Evolutionary conservation across 805 yeast species (phyloP).

Genomic region (Metschnikowia rubicola): DNA sequence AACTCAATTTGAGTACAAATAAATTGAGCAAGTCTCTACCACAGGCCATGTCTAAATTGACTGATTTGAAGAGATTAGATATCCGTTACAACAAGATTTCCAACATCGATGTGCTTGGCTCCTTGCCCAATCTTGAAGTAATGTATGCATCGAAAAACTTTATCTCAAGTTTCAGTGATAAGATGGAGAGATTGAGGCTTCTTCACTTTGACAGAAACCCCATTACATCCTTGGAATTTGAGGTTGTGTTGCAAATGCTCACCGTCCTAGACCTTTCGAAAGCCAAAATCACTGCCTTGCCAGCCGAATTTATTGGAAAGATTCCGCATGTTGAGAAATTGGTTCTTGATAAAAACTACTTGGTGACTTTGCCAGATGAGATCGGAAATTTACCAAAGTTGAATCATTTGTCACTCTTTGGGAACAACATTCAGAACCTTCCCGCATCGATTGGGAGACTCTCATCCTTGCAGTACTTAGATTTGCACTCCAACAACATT

Average conservation of each 20-base stretch:
- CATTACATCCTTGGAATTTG: constrained; percentile 61
- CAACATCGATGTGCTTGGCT: constrained; percentile 53
- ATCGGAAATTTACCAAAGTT: constrained; percentile 58
- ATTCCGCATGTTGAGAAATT: constrained; percentile 69
- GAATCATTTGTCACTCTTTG: constrained; percentile 63
- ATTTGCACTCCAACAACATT: constrained; percentile 81
- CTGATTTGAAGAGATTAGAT: constrained; percentile 66
- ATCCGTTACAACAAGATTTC: constrained; percentile 64
- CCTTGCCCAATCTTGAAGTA: constrained; percentile 63
- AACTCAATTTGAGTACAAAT: constrained; percentile 74
- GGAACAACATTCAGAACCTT: constrained; percentile 68
- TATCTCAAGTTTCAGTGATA: constrained; percentile 65
- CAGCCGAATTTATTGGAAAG: constrained; percentile 56
- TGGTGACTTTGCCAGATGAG: constrained; percentile 70
- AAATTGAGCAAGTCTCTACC: constrained; percentile 54
- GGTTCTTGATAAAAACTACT: constrained; percentile 75
- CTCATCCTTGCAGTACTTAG: constrained; percentile 59
- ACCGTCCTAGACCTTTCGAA: constrained; percentile 73
- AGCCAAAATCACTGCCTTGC: constrained; percentile 76
- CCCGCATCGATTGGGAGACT: constrained; percentile 66
- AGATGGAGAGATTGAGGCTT: constrained; percentile 59
- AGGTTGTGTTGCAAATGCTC: constrained; percentile 53
- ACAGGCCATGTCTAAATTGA: constrained; percentile 47
- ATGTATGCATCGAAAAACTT: constrained; percentile 71
- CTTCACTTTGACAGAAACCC: constrained; percentile 82